Conservation (phyloP, 192 early-diverging fungal species). For the Phlyctochytrium arcticum region DNA sequence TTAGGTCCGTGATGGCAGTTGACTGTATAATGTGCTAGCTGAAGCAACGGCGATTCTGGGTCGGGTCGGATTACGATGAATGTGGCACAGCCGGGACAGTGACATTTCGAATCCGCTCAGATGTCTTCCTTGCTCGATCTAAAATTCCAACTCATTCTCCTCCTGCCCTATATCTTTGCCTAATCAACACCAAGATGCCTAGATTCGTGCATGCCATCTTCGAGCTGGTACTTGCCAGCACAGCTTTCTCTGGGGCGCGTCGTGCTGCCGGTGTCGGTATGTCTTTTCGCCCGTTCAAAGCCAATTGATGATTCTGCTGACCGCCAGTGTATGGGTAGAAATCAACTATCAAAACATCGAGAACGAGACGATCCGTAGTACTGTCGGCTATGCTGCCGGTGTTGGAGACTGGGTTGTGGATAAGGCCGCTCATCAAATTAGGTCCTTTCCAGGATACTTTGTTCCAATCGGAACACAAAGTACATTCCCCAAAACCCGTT, state of each 20-base stretch:
- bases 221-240: constrained; percentile 32
- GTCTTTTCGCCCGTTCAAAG: background rate
- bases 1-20: no score
- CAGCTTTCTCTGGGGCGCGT: constrained; percentile 35
- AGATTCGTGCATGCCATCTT: constrained; percentile 26
- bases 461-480: no score
- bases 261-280: constrained; percentile 28
- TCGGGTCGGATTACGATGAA: no score
- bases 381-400: constrained; percentile 19
- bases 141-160: no score
- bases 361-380: constrained; percentile 33
- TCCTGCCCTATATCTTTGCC: no score
- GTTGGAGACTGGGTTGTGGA: constrained; percentile 40
- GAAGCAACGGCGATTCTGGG: no score
- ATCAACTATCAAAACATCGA: constrained; percentile 37
- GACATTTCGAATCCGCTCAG: no score
- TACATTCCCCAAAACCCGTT: no score
- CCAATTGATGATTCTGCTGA: background rate
- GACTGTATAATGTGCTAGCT: no score
- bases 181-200: constrained; percentile 8
- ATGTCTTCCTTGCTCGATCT: no score
- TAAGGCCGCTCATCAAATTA: constrained; percentile 24
- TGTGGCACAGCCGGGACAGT: no score
- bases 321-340: constrained; percentile 6
- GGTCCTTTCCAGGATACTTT: constrained; percentile 33